Percentiles rank a stretch among this genome's conserved stretches.
These are phyloP conservation scores for Sphenostylis stenocarpa DNA, from an alignment of 306 rosid species.

Conservation along the genomic window DNA sequence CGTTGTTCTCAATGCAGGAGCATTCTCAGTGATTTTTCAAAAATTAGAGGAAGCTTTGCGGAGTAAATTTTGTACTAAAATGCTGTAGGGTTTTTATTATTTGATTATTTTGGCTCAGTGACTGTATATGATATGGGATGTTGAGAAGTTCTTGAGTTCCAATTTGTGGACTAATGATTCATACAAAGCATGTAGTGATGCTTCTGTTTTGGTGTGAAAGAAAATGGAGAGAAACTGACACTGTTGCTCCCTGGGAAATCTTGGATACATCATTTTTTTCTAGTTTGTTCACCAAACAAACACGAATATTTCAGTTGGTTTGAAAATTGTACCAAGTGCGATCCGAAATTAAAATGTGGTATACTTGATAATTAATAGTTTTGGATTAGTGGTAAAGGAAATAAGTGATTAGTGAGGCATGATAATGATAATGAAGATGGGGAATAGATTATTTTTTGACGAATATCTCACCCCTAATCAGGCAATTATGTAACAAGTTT, in stretches of 20 bases:
- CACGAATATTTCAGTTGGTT: slow-evolving; percentile 10
- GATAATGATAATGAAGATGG: no score
- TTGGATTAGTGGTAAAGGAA: no score
- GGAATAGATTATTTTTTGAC: no score
- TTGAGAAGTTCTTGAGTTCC: background rate
- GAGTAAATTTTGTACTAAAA: slow-evolving; percentile 48
- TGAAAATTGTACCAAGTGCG: background rate
- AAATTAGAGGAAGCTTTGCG: slow-evolving; percentile 63
- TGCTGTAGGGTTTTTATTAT: slow-evolving; percentile 7
- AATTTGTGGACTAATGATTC: background rate
- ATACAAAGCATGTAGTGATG: background rate
- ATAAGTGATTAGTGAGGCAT: no score
- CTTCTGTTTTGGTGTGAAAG: slow-evolving; percentile 3
- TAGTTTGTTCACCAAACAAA: slow-evolving; percentile 9
- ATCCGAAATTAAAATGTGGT: background rate
- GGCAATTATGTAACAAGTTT: no score
- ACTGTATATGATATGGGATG: background rate
- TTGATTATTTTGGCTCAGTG: slow-evolving; percentile 19
- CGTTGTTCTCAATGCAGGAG: slow-evolving; percentile 54
- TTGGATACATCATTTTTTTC: background rate
- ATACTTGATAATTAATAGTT: background rate
- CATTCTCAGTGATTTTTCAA: slow-evolving; percentile 52
- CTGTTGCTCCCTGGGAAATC: background rate
- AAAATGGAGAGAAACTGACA: background rate
- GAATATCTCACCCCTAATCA: no score